Percentiles rank a stretch among this genome's conserved stretches.
phyloP scores from a whole-genome alignment of 164 flowering plant genomes.

The Annona squamosa region DNA sequence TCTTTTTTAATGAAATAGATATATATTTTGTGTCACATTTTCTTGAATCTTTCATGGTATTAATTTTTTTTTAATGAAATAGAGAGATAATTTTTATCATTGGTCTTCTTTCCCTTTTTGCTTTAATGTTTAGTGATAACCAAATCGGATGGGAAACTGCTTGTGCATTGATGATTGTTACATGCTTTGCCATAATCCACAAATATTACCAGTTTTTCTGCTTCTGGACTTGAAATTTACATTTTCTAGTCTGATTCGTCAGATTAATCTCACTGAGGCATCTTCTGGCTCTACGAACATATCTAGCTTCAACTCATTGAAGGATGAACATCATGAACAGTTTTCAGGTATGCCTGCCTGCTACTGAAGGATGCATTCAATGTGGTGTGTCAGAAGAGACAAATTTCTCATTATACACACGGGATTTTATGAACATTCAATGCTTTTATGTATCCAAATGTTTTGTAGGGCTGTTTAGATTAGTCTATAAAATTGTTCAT shows the following conservation, averaged over 20 bases:
- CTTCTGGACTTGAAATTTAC: background rate
- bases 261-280: slow-evolving; percentile 23
- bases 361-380: background rate
- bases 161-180: background rate
- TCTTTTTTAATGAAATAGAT: too few species aligned
- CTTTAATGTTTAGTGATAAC: background rate
- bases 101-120: background rate
- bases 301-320: slow-evolving; percentile 41
- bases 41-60: too few species aligned
- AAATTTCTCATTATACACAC: too few species aligned
- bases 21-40: too few species aligned
- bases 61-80: too few species aligned
- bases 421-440: too few species aligned
- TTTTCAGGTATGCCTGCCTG: slow-evolving; percentile 12
- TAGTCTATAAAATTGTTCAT: too few species aligned
- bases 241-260: slow-evolving; percentile 6
- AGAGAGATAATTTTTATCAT: too few species aligned
- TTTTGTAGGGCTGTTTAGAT: too few species aligned
- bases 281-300: slow-evolving; percentile 30
- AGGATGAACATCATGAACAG: slow-evolving; percentile 25
- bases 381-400: background rate
- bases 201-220: background rate
- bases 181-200: background rate
- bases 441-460: too few species aligned
- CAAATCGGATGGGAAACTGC: background rate